Conservation (phyloP, 305 asterid genomes). For the Euphrasia arctica region DNA sequence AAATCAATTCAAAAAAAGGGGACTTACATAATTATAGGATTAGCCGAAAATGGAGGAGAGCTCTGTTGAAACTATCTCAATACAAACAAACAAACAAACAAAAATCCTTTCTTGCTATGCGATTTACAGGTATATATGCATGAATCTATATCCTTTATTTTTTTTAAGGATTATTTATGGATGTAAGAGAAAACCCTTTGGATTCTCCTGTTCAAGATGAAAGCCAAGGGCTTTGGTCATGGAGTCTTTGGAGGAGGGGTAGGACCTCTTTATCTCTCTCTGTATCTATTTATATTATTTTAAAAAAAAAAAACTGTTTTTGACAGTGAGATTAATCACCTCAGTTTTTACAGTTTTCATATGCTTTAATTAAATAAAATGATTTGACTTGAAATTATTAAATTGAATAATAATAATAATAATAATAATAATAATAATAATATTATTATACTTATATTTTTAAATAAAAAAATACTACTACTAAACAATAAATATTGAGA, state of each 20-base stretch:
- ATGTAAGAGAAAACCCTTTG: constrained; percentile 44
- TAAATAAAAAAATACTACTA: no score
- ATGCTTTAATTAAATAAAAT: no score
- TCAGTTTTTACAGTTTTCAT: background rate
- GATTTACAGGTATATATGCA: constrained; percentile 32
- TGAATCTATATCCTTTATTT: constrained; percentile 19
- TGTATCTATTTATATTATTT: constrained; percentile 4
- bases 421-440: no score
- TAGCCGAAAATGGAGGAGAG: constrained; percentile 13
- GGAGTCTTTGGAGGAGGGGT: constrained; percentile 33
- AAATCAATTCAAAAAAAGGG: constrained; percentile 6
- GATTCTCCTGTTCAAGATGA: constrained; percentile 53
- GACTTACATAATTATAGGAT: constrained; percentile 48
- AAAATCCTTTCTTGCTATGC: constrained; percentile 14
- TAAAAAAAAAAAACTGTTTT: background rate
- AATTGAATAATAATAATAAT: no score
- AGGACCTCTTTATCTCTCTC: constrained; percentile 21
- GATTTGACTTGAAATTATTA: background rate
- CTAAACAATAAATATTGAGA: no score
- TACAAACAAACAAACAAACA: constrained; percentile 19
- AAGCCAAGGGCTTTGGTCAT: constrained; percentile 36
- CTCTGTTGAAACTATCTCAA: constrained; percentile 39
- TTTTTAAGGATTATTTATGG: constrained; percentile 7
- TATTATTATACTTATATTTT: no score
- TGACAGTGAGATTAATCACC: background rate